Evolutionary conservation across 176 grass and related monocot species (phyloP).

Genomic region (Leersia perrieri): DNA sequence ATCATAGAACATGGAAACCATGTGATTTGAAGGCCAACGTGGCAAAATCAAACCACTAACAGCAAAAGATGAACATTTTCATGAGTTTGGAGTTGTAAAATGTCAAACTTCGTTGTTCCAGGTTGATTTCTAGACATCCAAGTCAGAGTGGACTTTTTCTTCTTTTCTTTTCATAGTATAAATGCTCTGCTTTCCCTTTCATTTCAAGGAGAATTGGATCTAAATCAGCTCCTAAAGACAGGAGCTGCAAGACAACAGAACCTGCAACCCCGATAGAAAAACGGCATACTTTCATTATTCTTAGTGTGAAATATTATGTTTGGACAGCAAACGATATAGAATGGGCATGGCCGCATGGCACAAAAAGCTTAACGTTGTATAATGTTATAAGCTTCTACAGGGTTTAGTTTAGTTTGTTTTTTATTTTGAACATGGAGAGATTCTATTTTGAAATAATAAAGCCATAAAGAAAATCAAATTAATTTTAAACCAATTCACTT

Average conservation of each 20-base stretch:
- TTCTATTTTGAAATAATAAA: not conserved
- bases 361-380: not conserved
- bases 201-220: not conserved
- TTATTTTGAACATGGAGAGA: not conserved
- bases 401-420: not conserved
- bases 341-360: not conserved
- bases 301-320: not conserved
- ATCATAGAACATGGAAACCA: not conserved
- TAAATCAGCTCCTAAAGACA: not conserved
- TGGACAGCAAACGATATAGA: not conserved
- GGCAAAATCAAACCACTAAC: not conserved
- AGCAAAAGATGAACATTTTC: not conserved
- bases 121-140: not conserved
- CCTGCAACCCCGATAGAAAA: not conserved
- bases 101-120: not conserved
- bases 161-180: not conserved
- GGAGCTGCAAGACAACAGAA: not conserved
- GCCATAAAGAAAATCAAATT: not conserved
- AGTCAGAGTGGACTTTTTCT: not conserved
- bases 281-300: not conserved
- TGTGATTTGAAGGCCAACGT: not conserved
- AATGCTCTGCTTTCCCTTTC: not conserved
- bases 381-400: not conserved
- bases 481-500: not conserved
- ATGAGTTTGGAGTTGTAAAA: not conserved